phyloP scores from a whole-genome alignment of 148 eudicot species.

The Rhododendron ferrugineum region DNA sequence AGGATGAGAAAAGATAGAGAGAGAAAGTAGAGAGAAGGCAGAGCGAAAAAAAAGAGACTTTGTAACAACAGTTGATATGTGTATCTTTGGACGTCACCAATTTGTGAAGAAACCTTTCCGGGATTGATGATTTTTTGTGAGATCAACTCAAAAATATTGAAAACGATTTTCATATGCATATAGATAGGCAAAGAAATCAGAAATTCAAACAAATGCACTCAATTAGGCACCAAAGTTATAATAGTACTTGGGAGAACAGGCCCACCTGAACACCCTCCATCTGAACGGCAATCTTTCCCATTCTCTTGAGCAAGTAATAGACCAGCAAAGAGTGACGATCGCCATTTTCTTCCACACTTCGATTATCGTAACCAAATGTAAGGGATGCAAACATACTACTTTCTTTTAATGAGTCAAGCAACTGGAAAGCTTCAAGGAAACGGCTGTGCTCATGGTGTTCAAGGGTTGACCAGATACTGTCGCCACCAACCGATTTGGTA shows the following conservation, averaged over 20 bases:
- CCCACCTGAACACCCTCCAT: conserved; percentile 61
- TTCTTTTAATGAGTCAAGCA: conserved; percentile 59
- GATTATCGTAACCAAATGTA: conserved; percentile 28
- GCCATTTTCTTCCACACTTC: conserved; percentile 19
- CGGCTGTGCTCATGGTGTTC: conserved; percentile 42
- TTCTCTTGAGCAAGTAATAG: conserved; percentile 53
- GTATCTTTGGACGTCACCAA: conserved; percentile 34
- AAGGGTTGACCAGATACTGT: conserved; percentile 46
- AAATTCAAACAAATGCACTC: not conserved
- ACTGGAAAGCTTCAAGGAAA: conserved; percentile 62
- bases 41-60: no score
- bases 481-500: conserved; percentile 23
- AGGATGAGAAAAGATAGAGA: no score
- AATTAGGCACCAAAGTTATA: not conserved
- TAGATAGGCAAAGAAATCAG: not conserved
- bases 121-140: conserved; percentile 37
- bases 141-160: conserved; percentile 43
- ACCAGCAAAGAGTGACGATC: conserved; percentile 37
- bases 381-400: conserved; percentile 44
- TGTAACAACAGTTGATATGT: conserved; percentile 50
- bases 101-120: conserved; percentile 14
- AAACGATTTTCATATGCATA: conserved; percentile 64
- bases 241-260: not conserved
- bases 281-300: conserved; percentile 69
- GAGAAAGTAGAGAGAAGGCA: no score